phyloP scores from a whole-genome alignment of 495 filamentous ascomycete genomes.

The Lophiostoma macrostomum region DNA sequence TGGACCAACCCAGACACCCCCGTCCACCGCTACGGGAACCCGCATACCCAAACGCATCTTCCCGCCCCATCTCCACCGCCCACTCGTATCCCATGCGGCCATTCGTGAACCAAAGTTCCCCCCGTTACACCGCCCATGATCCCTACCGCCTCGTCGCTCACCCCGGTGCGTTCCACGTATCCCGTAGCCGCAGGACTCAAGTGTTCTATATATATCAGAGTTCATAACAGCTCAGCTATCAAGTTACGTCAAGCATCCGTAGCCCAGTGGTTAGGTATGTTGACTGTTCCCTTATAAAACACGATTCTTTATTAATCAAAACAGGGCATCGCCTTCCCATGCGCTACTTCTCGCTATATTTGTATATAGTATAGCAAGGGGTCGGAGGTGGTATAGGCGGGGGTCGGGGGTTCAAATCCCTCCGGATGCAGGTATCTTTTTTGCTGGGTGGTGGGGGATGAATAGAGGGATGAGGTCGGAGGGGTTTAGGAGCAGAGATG shows the following conservation, averaged over 20 bases:
- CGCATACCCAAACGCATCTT: slow-evolving; percentile 14
- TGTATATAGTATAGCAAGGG: too few species aligned
- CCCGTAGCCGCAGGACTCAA: too few species aligned
- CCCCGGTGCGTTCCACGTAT: too few species aligned
- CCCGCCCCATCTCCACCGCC: slow-evolving; percentile 5
- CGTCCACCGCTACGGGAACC: slow-evolving; percentile 7
- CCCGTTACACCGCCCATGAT: not conserved
- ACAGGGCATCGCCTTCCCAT: slow-evolving; percentile 33
- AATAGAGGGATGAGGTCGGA: not conserved
- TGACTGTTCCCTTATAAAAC: too few species aligned
- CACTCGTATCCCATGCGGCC: not conserved
- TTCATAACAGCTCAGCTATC: not conserved
- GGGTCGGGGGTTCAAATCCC: slow-evolving; percentile 31
- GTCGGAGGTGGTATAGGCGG: slow-evolving; percentile 17
- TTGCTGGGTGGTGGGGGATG: not conserved
- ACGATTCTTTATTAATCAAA: too few species aligned
- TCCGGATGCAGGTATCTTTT: slow-evolving; percentile 14
- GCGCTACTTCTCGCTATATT: not conserved
- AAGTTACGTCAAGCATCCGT: slow-evolving; percentile 12
- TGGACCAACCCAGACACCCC: not conserved
- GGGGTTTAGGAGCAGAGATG: too few species aligned
- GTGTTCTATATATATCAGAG: not conserved
- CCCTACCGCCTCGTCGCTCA: too few species aligned
- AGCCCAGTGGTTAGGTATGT: slow-evolving; percentile 37
- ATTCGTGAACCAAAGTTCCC: too few species aligned